Conservation (phyloP, 768 basidiomycete genomes). For the Ramaria rubella region DNA sequence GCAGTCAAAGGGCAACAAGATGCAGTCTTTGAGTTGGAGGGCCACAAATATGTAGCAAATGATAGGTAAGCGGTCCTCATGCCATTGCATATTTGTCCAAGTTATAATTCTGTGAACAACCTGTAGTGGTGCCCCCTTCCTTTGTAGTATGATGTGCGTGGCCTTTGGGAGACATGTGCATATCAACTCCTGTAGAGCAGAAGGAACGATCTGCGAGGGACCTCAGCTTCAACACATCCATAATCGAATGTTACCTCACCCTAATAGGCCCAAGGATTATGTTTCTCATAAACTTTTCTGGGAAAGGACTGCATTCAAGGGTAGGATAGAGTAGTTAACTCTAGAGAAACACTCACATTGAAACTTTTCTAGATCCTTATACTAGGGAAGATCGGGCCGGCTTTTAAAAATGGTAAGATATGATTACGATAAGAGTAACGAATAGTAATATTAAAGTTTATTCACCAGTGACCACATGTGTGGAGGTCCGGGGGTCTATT, state of each 20-base stretch:
- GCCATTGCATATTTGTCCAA: neutral
- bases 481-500: constrained; percentile 28
- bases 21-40: constrained; percentile 44
- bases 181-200: constrained; percentile 48
- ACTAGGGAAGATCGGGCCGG: constrained; percentile 48
- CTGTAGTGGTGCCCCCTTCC: constrained; percentile 56
- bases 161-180: constrained; percentile 53
- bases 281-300: constrained; percentile 50
- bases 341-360: neutral
- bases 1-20: constrained; percentile 47
- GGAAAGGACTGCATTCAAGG: constrained; percentile 56
- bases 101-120: constrained; percentile 30
- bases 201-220: constrained; percentile 33
- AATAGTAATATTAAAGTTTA: too few relatives aligned
- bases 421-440: constrained; percentile 2
- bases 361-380: constrained; percentile 43
- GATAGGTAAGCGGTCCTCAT: constrained; percentile 9
- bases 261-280: constrained; percentile 43
- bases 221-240: constrained; percentile 42
- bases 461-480: constrained; percentile 44
- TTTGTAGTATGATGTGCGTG: constrained; percentile 52
- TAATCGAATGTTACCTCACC: constrained; percentile 39
- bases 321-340: constrained; percentile 19
- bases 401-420: constrained; percentile 47
- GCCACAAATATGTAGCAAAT: constrained; percentile 34